These are phyloP conservation scores for Gaertneriomyces sp. DNA, from an alignment of 192 early-diverging fungal genomes.

Conservation along the genomic window DNA sequence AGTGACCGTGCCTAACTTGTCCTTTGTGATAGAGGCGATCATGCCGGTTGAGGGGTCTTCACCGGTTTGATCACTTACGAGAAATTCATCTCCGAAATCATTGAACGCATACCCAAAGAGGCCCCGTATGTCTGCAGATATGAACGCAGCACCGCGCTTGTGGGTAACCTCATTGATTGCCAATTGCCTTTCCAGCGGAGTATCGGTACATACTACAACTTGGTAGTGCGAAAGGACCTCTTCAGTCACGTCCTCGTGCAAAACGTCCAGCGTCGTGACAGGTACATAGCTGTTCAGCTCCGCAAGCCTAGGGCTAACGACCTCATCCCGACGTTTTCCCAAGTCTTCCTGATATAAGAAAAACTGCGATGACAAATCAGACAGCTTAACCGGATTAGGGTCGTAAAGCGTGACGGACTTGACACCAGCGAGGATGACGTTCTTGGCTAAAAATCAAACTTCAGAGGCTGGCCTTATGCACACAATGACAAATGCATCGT, in stretches of 20 bases:
- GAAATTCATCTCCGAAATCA: constrained; percentile 91
- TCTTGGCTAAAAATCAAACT: constrained; percentile 72
- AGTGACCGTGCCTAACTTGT: constrained; percentile 82
- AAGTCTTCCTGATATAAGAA: constrained; percentile 80
- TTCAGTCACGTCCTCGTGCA: constrained; percentile 64
- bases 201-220: constrained; percentile 86
- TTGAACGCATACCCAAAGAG: constrained; percentile 93
- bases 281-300: constrained; percentile 98
- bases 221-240: constrained; percentile 57
- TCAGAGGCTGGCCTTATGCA: neutral
- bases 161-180: constrained; percentile 78
- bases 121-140: constrained; percentile 83
- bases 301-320: constrained; percentile 73
- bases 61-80: constrained; percentile 82
- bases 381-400: constrained; percentile 63
- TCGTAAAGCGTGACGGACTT: constrained; percentile 98
- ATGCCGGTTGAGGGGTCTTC: constrained; percentile 91
- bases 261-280: constrained; percentile 63
- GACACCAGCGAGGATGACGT: constrained; percentile 96
- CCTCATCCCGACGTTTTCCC: constrained; percentile 78
- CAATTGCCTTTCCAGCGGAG: constrained; percentile 70
- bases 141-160: constrained; percentile 67
- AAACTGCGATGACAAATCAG: constrained; percentile 94
- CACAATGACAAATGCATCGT: neutral
- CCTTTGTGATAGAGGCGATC: constrained; percentile 72